Evolutionary conservation across 306 rosid species (phyloP), one percentile per base, ranked within the genome.

Genomic region (Senna tora): DNA sequence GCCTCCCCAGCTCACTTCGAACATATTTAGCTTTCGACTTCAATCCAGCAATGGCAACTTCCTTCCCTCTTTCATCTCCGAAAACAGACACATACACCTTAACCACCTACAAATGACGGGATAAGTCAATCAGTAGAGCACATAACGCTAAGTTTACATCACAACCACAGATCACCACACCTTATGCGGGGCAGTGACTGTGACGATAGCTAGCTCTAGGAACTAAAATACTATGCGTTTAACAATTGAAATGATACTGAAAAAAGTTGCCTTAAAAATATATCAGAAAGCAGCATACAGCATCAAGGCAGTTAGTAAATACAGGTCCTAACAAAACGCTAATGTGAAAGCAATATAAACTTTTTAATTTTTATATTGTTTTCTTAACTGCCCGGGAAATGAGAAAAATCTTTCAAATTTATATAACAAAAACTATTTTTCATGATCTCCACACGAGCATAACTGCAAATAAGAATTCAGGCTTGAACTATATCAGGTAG

Each of bases 51-150:
- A 94, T 51, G 75, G 98, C 98, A 52, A 94, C 83, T 74, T 89
- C 96, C 71, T 89, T 94, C 68, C 97, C 97, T 85, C 92, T 86
- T 82, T 86, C 97, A 75, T 94, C 97, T 10, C 98, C 96, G 10
- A 94, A 91, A 72, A 94, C 96, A 32, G 97, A 94, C 21, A 94
- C 91, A 84, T 79, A 94, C 4, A 94, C 98, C 83, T 85, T 94
- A 63, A 85, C 98, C 67, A 94, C 91, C 96, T 93, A 75, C 32
- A 72, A 9, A 20, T 12, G 69, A 64, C 22, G 15, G 46, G 58
- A 55, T 7, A 60, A 58, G 58, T 19, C 53, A 22, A 71, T 57
- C 32, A 68, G 43, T 7, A 7, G 61, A 7, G 61, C 36, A 32
- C 12, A 74, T 10, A 56, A 71, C 55, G 16, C 49, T 30, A 33